These are phyloP conservation scores for Sphagnum tenellum DNA, from an alignment of 225 moss, liverwort and hornwort genomes.

Conservation along the genomic window DNA sequence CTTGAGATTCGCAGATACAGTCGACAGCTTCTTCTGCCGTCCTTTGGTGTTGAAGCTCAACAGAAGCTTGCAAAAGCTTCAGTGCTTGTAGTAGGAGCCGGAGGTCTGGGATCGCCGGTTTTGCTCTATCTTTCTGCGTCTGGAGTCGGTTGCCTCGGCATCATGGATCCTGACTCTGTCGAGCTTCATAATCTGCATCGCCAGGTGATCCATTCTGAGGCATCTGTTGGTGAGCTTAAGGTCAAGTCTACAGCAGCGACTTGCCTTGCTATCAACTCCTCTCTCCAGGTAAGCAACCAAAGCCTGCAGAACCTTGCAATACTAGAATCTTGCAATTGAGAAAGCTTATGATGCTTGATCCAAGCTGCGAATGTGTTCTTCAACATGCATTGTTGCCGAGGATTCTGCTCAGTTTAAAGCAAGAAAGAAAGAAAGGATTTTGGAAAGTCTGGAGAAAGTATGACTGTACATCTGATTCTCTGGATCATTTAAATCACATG, in stretches of 20 bases:
- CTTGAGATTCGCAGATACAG: constrained; percentile 74
- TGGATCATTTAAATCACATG: too few relatives aligned
- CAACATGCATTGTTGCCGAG: too few relatives aligned
- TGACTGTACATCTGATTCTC: too few relatives aligned
- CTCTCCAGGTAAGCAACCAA: constrained; percentile 24
- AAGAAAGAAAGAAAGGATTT: too few relatives aligned
- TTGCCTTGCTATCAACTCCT: constrained; percentile 48
- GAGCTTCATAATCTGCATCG: constrained; percentile 92
- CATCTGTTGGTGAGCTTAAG: constrained; percentile 59
- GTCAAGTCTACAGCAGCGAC: constrained; percentile 66
- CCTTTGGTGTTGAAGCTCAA: constrained; percentile 77
- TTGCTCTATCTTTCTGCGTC: constrained; percentile 74
- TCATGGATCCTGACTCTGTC: constrained; percentile 74
- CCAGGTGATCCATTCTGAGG: constrained; percentile 79
- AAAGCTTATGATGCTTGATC: too few relatives aligned
- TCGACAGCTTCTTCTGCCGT: constrained; percentile 80
- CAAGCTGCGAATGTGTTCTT: too few relatives aligned
- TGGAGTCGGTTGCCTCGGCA: constrained; percentile 75
- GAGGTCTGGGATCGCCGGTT: constrained; percentile 85
- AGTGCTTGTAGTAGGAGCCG: constrained; percentile 70
- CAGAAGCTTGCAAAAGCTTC: constrained; percentile 57
- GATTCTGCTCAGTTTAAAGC: too few relatives aligned
- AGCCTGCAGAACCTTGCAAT: too few relatives aligned
- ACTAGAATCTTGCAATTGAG: too few relatives aligned
- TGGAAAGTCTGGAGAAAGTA: too few relatives aligned